phyloP scores from a whole-genome alignment of 495 filamentous ascomycete genomes.

The Jackrogersella minutella region DNA sequence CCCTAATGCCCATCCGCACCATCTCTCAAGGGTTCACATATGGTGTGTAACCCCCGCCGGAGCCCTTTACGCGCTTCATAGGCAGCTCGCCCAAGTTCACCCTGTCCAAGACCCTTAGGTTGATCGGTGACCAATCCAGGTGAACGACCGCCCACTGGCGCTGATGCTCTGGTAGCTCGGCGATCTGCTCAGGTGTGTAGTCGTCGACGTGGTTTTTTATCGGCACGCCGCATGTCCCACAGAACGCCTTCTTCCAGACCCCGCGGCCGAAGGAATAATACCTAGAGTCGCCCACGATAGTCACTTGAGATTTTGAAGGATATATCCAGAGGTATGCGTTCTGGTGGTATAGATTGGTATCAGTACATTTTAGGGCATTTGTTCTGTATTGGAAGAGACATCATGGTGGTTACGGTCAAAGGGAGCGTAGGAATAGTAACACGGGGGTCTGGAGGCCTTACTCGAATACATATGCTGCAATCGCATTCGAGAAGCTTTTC shows the following conservation, averaged over 20 bases:
- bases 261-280: slow-evolving; percentile 43
- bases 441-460: too few relatives aligned
- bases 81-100: slow-evolving; percentile 21
- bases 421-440: neutral
- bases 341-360: too few relatives aligned
- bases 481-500: slow-evolving; percentile 28
- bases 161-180: slow-evolving; percentile 31
- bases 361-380: too few relatives aligned
- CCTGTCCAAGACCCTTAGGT: slow-evolving; percentile 31
- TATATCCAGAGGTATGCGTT: slow-evolving; percentile 38
- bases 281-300: slow-evolving; percentile 10
- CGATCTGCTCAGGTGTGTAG: slow-evolving; percentile 25
- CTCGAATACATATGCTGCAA: slow-evolving; percentile 45
- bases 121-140: slow-evolving; percentile 34
- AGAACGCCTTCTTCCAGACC: slow-evolving; percentile 42
- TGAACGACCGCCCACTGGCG: slow-evolving; percentile 6
- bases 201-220: slow-evolving; percentile 29
- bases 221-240: slow-evolving; percentile 40
- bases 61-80: slow-evolving; percentile 23
- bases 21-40: slow-evolving; percentile 35
- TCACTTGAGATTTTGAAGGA: slow-evolving; percentile 31
- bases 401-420: neutral
- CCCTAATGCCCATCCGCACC: too few relatives aligned
- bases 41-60: neutral
- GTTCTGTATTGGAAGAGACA: neutral